Percentiles rank a stretch among this genome's conserved stretches.
Conservation (phyloP, 805 yeast species). For the Lachancea waltii region DNA sequence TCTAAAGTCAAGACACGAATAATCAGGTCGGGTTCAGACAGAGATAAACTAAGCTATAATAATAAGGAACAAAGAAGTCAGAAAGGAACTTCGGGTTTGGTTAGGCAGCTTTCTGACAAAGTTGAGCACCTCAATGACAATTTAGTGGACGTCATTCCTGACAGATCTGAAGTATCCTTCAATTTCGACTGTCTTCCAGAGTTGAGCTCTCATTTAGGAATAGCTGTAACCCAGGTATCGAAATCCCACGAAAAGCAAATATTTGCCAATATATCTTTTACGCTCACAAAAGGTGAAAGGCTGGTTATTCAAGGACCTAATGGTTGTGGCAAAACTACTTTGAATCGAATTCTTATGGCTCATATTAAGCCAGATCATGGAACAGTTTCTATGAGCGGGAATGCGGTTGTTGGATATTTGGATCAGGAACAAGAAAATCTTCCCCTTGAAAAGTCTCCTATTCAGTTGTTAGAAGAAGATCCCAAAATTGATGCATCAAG, state of each 20-base stretch:
- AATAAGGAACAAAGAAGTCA: slow-evolving; percentile 15
- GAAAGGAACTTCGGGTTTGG: slow-evolving; percentile 12
- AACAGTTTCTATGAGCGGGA: slow-evolving; percentile 13
- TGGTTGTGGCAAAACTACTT: slow-evolving; percentile 20
- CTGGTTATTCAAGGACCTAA: slow-evolving; percentile 18
- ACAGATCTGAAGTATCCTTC: slow-evolving; percentile 11
- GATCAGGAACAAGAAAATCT: slow-evolving; percentile 18
- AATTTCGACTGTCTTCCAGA: slow-evolving; percentile 14
- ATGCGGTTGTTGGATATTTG: slow-evolving; percentile 14
- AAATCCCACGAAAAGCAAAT: slow-evolving; percentile 13
- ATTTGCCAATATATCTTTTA: slow-evolving; percentile 12
- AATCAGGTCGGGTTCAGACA: slow-evolving; percentile 14
- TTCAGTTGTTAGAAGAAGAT: slow-evolving; percentile 12
- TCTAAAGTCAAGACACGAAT: slow-evolving; percentile 14
- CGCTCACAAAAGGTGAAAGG: slow-evolving; percentile 14
- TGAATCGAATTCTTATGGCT: slow-evolving; percentile 15
- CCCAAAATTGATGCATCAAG: slow-evolving; percentile 10
- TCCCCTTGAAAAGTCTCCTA: slow-evolving; percentile 14
- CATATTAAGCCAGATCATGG: slow-evolving; percentile 14
- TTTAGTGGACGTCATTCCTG: slow-evolving; percentile 15
- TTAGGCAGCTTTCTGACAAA: slow-evolving; percentile 14
- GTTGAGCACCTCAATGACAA: slow-evolving; percentile 13
- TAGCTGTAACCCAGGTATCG: slow-evolving; percentile 11
- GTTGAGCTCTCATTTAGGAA: slow-evolving; percentile 11
- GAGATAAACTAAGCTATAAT: slow-evolving; percentile 15